Base-by-base conservation (phyloP, 805 yeast genomes). In the Kurtzmaniella fragi region DNA sequence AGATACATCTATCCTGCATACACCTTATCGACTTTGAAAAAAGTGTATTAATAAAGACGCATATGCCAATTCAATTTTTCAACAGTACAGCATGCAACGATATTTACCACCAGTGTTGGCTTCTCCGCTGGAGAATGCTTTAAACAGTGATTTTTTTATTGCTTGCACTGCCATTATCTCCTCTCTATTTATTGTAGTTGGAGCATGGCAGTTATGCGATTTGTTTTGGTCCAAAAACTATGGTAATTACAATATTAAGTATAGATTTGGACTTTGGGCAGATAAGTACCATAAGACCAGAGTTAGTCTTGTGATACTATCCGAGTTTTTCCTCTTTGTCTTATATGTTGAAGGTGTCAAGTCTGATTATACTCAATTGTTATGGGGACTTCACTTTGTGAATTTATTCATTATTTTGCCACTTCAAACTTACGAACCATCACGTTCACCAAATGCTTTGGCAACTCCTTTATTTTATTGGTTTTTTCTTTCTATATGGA, bases 401-500 rank as follows among this genome's bases (percentile, higher is more conserved):
- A 31, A 42, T 8, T 30, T 35, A 5, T 16, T 40, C 5, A 34
- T 48, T 14, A 41, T 54, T 12, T 32, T 56, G 4, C 62, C 62
- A 4, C 38, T 58, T 37, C 60, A 55, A n/a, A 33, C 38, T 10
- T 32, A 47, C 9, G 62, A 58, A 26, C 48, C 52, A 10, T 53
- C 50, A 17, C 47, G 54, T 20, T 46, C 60, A 1, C 32, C 37
- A 10, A 49, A 48, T 10, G 56, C 57, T 20, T 49, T 44, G 17
- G 57, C 55, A 9, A 47, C 61, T 2, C 43, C 50, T 11, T 45
- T 59, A 35, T 29, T 53, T 4, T 57, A 43, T 46, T 58, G 61
- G 61, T 36, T 55, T 11, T 34, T 42, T 5, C 37, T 46, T 5
- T 17, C 42, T 25, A 17, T 50, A 11, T 29, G 44, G 9, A 42